Evolutionary conservation across 1,284 basidiomycete species (phyloP), one percentile per base, ranked within the genome.

Genomic region (Cutaneotrichosporon cutaneum): DNA sequence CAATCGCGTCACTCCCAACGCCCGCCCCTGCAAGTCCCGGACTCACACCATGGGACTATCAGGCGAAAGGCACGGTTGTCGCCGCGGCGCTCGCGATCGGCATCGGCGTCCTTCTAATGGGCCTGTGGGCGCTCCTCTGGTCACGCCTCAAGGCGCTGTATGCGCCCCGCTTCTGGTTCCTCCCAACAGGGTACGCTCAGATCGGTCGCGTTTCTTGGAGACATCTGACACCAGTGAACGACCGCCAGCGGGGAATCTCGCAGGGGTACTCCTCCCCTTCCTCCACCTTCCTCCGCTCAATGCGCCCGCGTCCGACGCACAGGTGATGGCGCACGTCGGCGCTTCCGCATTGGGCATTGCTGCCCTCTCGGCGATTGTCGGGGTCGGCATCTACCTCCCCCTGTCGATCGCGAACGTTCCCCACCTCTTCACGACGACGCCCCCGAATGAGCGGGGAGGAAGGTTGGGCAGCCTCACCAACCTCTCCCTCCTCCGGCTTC

Each of bases 391-490:
- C 9, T 85, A 85, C 18, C 81, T 92, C 14, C 89, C 90, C 2
- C 74, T 91, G 16, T 90, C 90, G 72, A 79, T 89, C 63, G 83
- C 88, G 53, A 79, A 82, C 26, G 86, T 82, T 0, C 88, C 89
- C 1, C 91, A 89, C 76, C 77, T 90, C 33, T 84, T 83, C 3
- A 70, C 85, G 21, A 83, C 84, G 1, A 80, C 82, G 6, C 75
- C 81, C 0, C 68, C 79, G 0, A 79, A 84, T 10, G 67, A 70
- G 7, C 86, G 83, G 62, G 82, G 82, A 26, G 89, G 90, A 2
- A 81, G 82, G 4, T 86, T 85, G 62, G 88, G 88, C 2, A 84
- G 84, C 0, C 78, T 91, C 18, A 85, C 88, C 60, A 89, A 92
- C 71, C 83, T 92, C 55, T 89, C 87, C 61, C 74, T 92, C 21